These are phyloP conservation scores for Xylaria flabelliformis DNA, from an alignment of 495 filamentous ascomycete genomes.

Conservation along the genomic window DNA sequence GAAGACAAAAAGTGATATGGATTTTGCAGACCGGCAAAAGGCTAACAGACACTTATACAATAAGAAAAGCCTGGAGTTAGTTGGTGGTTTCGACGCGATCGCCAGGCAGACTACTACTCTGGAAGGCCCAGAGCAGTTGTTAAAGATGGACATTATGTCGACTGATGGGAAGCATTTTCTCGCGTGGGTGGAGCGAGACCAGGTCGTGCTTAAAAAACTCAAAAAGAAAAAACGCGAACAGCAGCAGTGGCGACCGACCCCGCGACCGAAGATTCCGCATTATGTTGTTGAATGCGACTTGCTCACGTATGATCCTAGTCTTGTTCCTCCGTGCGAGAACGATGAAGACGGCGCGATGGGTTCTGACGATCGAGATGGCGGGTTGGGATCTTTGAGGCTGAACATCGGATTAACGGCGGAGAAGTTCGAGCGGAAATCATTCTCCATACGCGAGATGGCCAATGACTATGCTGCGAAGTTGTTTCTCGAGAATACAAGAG, in stretches of 20 bases:
- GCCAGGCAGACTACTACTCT: neutral
- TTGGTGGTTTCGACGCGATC: conserved; percentile 4
- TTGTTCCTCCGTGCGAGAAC: neutral
- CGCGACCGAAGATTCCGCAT: conserved; percentile 13
- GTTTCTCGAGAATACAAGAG: conserved; percentile 9
- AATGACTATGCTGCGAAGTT: conserved; percentile 20
- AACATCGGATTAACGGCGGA: neutral
- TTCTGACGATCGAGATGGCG: neutral
- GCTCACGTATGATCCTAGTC: neutral
- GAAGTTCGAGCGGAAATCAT: conserved; percentile 2
- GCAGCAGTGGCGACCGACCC: neutral
- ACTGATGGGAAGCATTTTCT: neutral
- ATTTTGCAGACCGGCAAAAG: conserved; percentile 22
- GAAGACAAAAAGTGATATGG: neutral
- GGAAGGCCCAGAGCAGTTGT: conserved; percentile 10
- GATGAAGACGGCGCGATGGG: conserved; percentile 8
- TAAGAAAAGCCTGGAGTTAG: neutral
- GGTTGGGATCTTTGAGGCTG: neutral
- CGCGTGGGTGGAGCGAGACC: conserved; percentile 16
- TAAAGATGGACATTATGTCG: neutral
- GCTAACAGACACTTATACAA: conserved; percentile 29
- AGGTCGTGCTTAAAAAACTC: neutral
- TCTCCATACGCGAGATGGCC: conserved; percentile 17
- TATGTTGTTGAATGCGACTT: conserved; percentile 21
- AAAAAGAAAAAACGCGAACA: neutral